A percentile compares a stretch with the other conserved stretches of the same genome.
Evolutionary conservation across 768 basidiomycete genomes (phyloP).

Genomic region (Suillus subluteus): DNA sequence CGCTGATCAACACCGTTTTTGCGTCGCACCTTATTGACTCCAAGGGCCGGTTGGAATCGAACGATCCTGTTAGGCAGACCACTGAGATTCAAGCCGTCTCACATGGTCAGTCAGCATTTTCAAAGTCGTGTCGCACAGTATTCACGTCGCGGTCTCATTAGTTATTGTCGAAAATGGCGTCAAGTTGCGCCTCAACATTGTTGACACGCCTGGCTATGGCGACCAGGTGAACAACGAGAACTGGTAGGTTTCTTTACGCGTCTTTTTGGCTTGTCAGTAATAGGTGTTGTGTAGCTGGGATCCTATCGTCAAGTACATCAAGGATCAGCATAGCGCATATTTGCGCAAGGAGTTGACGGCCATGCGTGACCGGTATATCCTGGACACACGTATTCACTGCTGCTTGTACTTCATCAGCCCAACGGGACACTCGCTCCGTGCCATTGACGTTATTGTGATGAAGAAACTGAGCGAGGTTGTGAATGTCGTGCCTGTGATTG

Average conservation of each 20-base stretch:
- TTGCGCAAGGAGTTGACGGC: conserved; percentile 98
- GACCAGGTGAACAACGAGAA: conserved; percentile 99
- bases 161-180: conserved; percentile 98
- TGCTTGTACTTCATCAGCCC: conserved; percentile 98
- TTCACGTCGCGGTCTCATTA: conserved; percentile 35
- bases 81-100: conserved; percentile 96
- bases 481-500: conserved; percentile 99
- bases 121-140: not conserved
- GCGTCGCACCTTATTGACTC: conserved; percentile 98
- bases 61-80: conserved; percentile 91
- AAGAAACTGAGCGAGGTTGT: conserved; percentile 99
- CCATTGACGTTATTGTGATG: conserved; percentile 98
- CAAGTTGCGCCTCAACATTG: conserved; percentile 92
- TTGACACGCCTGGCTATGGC: conserved; percentile 98
- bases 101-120: conserved; percentile 65
- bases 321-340: conserved; percentile 99
- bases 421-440: conserved; percentile 94
- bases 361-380: conserved; percentile 97
- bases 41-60: conserved; percentile 88
- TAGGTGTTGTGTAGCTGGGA: conserved; percentile 76
- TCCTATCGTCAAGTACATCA: conserved; percentile 98
- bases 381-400: conserved; percentile 98
- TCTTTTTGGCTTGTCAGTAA: conserved; percentile 12
- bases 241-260: conserved; percentile 59
- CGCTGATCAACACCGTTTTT: conserved; percentile 98